Evolutionary conservation across 331 rosid species (phyloP).

Genomic region (Acacia concinna): DNA sequence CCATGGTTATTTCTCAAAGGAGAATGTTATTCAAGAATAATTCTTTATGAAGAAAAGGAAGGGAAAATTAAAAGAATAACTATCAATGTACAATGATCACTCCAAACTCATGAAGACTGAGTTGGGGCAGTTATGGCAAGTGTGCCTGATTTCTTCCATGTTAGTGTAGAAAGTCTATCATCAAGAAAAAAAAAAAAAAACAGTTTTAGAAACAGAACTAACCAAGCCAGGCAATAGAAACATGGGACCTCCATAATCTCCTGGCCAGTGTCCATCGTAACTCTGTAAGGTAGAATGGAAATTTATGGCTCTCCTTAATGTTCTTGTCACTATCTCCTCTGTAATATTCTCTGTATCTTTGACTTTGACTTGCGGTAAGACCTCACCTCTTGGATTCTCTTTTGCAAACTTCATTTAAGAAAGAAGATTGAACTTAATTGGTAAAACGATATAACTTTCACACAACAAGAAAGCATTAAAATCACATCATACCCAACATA

Average conservation of each 20-base stretch:
- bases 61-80: neutral
- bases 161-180: constrained; percentile 20
- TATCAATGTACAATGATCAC: neutral
- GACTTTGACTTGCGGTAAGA: constrained; percentile 63
- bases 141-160: neutral
- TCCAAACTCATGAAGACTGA: neutral
- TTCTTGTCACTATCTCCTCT: constrained; percentile 48
- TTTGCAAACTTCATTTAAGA: constrained; percentile 49
- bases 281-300: constrained; percentile 74
- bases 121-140: neutral
- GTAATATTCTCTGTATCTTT: constrained; percentile 56
- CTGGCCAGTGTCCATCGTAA: constrained; percentile 85
- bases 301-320: constrained; percentile 59
- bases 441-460: neutral
- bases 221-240: constrained; percentile 87
- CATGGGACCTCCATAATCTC: constrained; percentile 92
- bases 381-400: constrained; percentile 47
- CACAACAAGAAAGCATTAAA: constrained; percentile 12
- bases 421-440: neutral
- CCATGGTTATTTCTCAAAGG: neutral
- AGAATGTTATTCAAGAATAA: neutral
- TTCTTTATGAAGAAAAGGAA: constrained; percentile 4
- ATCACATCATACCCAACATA: neutral
- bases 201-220: constrained; percentile 24
- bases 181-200: neutral